phyloP scores from a whole-genome alignment of 75 land plant genomes.

The Sequoiadendron giganteum region DNA sequence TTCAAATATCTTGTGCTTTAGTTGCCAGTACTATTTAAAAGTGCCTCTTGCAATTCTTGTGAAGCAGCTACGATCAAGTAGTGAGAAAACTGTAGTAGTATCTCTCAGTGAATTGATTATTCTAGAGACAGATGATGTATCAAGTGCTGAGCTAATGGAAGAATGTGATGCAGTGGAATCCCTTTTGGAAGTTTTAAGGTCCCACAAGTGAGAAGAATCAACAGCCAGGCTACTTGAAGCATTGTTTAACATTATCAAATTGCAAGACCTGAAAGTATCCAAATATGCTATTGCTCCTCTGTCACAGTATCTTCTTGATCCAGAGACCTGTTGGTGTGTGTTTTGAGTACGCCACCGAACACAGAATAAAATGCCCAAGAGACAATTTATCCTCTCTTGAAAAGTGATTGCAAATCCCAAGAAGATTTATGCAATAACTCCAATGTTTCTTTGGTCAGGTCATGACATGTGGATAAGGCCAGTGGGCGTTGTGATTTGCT shows the following conservation, averaged over 20 bases:
- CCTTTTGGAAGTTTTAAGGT: constrained; percentile 73
- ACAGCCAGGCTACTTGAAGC: constrained; percentile 82
- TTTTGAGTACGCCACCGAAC: too few species aligned
- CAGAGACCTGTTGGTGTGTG: too few species aligned
- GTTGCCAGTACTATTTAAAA: constrained; percentile 60
- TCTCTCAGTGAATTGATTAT: constrained; percentile 76
- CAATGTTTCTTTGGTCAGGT: too few species aligned
- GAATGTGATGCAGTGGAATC: constrained; percentile 92
- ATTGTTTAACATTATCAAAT: constrained; percentile 77
- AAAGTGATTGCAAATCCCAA: too few species aligned
- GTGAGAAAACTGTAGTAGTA: constrained; percentile 66
- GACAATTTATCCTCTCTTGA: too few species aligned
- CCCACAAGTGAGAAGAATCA: constrained; percentile 93
- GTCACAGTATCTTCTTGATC: constrained; percentile 85
- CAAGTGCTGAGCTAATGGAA: constrained; percentile 77
- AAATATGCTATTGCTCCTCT: constrained; percentile 84
- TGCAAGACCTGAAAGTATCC: constrained; percentile 76
- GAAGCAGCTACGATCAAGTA: constrained; percentile 61
- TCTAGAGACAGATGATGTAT: constrained; percentile 69
- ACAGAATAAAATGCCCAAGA: too few species aligned
- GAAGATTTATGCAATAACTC: too few species aligned
- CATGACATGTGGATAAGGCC: too few species aligned
- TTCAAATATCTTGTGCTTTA: constrained; percentile 67
- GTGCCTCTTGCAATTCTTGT: constrained; percentile 83
- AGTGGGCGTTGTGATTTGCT: too few species aligned